Percentiles rank a stretch among this genome's conserved stretches.
Conservation (phyloP, 441 rosid genomes). For the Pelargonium cotyledonis region DNA sequence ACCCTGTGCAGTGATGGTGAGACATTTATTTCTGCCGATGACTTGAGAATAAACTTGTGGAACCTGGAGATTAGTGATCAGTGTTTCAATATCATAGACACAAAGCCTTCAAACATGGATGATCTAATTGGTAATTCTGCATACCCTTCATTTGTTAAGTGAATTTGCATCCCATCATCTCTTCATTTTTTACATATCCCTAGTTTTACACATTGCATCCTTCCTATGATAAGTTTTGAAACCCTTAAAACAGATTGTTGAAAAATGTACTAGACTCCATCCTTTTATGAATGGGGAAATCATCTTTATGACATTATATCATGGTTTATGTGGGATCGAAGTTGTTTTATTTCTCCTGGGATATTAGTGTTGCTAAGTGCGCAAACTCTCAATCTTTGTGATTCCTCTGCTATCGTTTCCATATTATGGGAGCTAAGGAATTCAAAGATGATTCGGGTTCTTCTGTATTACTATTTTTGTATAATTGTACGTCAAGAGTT, state of each 20-base stretch:
- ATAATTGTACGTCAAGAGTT: no score
- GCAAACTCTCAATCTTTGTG: no score
- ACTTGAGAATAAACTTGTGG: constrained; percentile 70
- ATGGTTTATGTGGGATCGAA: not conserved
- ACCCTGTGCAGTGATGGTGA: constrained; percentile 59
- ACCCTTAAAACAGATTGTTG: no score
- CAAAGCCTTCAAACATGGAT: constrained; percentile 66
- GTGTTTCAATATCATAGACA: constrained; percentile 68
- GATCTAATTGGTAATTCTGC: constrained; percentile 55
- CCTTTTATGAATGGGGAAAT: not conserved
- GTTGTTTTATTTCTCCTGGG: not conserved
- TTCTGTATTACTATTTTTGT: no score
- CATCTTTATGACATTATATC: not conserved
- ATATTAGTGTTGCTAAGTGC: no score
- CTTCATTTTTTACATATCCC: not conserved
- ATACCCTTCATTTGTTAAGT: constrained; percentile 5
- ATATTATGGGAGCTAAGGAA: no score
- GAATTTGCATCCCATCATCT: not conserved
- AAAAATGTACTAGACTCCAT: not conserved
- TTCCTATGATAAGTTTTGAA: no score
- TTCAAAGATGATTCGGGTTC: no score
- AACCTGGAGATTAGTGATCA: constrained; percentile 58
- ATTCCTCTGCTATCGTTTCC: no score
- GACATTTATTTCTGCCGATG: constrained; percentile 75
- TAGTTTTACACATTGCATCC: not conserved